phyloP scores from a whole-genome alignment of 2,329 filamentous ascomycete species.

The Pestalotiopsis sp. region DNA sequence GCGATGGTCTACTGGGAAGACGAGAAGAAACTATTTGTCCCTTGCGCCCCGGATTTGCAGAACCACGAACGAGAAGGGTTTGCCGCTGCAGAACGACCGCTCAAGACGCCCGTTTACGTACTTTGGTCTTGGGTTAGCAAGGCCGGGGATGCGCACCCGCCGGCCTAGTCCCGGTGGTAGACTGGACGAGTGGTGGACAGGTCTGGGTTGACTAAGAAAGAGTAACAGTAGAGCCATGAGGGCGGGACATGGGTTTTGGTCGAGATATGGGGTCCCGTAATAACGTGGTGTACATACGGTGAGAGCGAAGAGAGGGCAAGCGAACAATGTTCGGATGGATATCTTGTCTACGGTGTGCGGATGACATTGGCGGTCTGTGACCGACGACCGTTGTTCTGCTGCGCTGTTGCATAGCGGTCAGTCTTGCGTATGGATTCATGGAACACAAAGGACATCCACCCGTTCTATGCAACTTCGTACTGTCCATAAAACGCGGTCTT shows the following conservation, averaged over 20 bases:
- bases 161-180: background rate
- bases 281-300: background rate
- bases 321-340: background rate
- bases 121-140: background rate
- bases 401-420: background rate
- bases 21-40: background rate
- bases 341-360: background rate
- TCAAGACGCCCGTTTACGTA: slow-evolving; percentile 11
- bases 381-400: background rate
- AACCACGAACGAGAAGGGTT: slow-evolving; percentile 1
- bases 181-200: background rate
- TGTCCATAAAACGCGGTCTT: background rate
- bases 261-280: background rate
- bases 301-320: background rate
- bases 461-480: background rate
- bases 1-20: slow-evolving; percentile 9
- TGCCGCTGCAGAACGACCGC: background rate
- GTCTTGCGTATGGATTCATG: background rate
- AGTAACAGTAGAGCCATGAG: background rate
- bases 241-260: background rate
- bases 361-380: background rate
- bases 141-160: slow-evolving; percentile 8
- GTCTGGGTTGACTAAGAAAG: background rate
- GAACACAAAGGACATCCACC: background rate
- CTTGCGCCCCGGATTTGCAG: slow-evolving; percentile 9